Evolutionary conservation across 2,329 filamentous ascomycete species (phyloP), one percentile per base, ranked within the genome.

Genomic region (Paramyrothecium roridum): DNA sequence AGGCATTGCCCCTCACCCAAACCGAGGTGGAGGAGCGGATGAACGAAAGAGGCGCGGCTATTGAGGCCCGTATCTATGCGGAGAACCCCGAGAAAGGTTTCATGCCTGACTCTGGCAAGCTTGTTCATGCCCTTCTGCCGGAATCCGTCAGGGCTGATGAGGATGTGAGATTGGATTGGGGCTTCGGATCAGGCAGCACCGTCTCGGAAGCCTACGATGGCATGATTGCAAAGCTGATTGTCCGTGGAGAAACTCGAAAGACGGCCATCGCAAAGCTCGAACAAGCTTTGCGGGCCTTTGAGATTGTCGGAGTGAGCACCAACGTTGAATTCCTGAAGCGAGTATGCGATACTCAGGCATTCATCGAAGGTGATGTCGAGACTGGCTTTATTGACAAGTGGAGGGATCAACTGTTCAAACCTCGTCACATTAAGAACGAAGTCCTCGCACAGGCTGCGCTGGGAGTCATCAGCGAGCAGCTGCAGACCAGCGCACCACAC

Each of bases 201-300:
- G 90, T 99, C 3, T 96, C 93, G 0, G 91, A 93, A 56, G 90
- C 95, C 54, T 99, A 99, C 72, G 95, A 99, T 64, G 95, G 95
- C 26, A 99, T 99, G 95, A 96, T 99, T 62, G 91, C 95, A 48
- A 99, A 99, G 75, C 83, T 99, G 52, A 99, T 99, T 63, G 91
- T 98, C 7, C 85, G 90, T 56, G 95, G 90, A 1, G 82, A 85
- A 17, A 88, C 88, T 55, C 83, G 95, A 57, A 83, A 89, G 68
- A 88, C 89, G 23, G 91, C 93, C 3, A 88, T 99, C 51, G 86
- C 90, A 56, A 96, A 91, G 71, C 80, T 99, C 56, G 85, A 86
- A 40, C 79, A 87, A 3, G 93, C 95, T 1, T 77, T 99, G 12
- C 88, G 91, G 61, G 83, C 91, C 50, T 99, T 98, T 68, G 91